Percentiles rank a stretch among this genome's conserved stretches.
phyloP scores from a whole-genome alignment of 306 rosid genomes.

The Cicer pinnatifidum region DNA sequence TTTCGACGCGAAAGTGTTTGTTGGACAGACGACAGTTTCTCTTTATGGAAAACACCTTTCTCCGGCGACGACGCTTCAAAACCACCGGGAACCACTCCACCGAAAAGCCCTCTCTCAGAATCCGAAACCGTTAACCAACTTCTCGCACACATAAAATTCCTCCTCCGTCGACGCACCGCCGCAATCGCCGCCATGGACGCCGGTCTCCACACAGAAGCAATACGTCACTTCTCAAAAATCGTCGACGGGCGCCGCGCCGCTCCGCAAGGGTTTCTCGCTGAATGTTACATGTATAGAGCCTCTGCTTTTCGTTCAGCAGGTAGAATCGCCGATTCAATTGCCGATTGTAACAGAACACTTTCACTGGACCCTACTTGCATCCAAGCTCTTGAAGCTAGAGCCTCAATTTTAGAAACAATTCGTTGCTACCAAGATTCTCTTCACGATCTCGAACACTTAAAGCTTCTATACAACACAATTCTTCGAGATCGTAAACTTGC shows the following conservation, averaged over 20 bases:
- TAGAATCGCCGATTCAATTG: conserved; percentile 78
- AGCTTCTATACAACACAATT: conserved; percentile 81
- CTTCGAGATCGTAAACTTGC: conserved; percentile 84
- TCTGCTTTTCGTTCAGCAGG: conserved; percentile 63
- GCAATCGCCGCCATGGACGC: conserved; percentile 91
- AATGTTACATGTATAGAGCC: conserved; percentile 84
- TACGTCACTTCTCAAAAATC: conserved; percentile 83
- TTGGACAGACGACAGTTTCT: conserved; percentile 89
- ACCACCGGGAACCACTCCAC: conserved; percentile 53
- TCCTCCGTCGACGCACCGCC: conserved; percentile 78
- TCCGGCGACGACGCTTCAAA: conserved; percentile 42
- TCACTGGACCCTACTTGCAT: conserved; percentile 76
- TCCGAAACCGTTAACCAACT: conserved; percentile 66
- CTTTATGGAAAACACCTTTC: conserved; percentile 53
- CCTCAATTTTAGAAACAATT: conserved; percentile 65
- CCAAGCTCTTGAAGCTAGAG: conserved; percentile 81
- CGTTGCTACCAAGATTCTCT: conserved; percentile 76
- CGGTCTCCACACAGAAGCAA: conserved; percentile 81
- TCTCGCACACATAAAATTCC: conserved; percentile 81
- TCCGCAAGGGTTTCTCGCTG: conserved; percentile 91
- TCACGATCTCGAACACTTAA: conserved; percentile 86
- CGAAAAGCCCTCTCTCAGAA: conserved; percentile 56
- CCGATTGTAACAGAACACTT: conserved; percentile 77
- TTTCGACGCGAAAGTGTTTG: conserved; percentile 89
- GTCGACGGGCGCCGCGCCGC: conserved; percentile 90